phyloP scores from a whole-genome alignment of 176 grass and related monocot genomes.

The sorghum (Sorghum bicolor) region DNA sequence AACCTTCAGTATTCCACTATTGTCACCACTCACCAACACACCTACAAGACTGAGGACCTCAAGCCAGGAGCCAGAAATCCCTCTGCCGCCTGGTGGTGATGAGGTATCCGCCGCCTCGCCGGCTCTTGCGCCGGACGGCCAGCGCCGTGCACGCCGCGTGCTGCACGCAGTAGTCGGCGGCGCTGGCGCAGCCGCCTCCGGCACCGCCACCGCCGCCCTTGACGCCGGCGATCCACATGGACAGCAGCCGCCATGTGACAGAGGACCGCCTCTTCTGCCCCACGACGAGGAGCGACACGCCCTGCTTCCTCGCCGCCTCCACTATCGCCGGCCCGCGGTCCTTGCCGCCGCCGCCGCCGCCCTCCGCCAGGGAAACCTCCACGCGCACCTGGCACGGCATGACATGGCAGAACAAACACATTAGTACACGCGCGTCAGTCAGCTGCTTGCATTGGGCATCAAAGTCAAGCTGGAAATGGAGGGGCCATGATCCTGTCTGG shows the following conservation, averaged over 20 bases:
- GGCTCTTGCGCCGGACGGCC: constrained; percentile 69
- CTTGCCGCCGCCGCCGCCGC: neutral
- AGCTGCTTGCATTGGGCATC: neutral
- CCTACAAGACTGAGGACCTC: neutral
- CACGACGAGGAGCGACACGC: constrained; percentile 58
- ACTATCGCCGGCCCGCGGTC: constrained; percentile 64
- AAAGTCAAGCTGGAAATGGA: constrained; percentile 11
- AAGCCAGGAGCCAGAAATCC: constrained; percentile 90
- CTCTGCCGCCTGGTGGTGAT: constrained; percentile 68
- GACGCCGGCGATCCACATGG: constrained; percentile 46
- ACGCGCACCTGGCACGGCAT: constrained; percentile 48
- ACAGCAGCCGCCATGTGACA: constrained; percentile 55
- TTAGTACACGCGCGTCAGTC: neutral
- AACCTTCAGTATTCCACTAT: neutral
- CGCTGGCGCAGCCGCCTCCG: neutral
- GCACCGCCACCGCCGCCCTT: neutral
- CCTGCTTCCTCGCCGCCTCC: constrained; percentile 57
- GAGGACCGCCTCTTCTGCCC: constrained; percentile 63
- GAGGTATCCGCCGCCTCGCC: constrained; percentile 65
- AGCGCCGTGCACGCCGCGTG: constrained; percentile 62
- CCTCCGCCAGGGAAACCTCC: constrained; percentile 44
- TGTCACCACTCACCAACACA: constrained; percentile 8
- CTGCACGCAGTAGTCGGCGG: constrained; percentile 71
- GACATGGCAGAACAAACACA: neutral
- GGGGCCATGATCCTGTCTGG: constrained; percentile 26